These are phyloP conservation scores for Xylariomycetidae sp. DNA, from an alignment of 2,329 filamentous ascomycete genomes.

Conservation along the genomic window DNA sequence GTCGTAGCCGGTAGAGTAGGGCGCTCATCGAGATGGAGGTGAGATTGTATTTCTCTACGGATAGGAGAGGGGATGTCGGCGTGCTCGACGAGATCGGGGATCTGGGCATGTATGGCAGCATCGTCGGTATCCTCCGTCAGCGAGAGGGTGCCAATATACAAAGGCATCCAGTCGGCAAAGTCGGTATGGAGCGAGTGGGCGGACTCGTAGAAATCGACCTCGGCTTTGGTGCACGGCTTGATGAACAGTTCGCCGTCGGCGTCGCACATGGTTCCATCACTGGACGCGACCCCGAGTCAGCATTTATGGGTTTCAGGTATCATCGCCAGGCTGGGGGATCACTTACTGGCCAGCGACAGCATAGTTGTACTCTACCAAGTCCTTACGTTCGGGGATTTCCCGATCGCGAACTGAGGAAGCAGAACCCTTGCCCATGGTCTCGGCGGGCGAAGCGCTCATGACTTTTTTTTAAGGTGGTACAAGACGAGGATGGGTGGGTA, in stretches of 20 bases:
- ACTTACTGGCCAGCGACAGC: constrained; percentile 83
- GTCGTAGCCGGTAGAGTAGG: constrained; percentile 6
- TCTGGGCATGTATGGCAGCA: constrained; percentile 42
- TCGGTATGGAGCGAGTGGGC: constrained; percentile 59
- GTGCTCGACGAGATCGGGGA: constrained; percentile 34
- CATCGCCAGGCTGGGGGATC: constrained; percentile 3
- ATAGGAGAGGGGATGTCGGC: constrained; percentile 36
- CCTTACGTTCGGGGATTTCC: constrained; percentile 49
- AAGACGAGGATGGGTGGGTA: too few relatives aligned
- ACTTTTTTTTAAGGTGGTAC: constrained; percentile 5
- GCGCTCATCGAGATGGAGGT: constrained; percentile 22
- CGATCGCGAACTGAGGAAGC: too few relatives aligned
- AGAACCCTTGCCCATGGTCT: too few relatives aligned
- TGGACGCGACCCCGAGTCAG: constrained; percentile 32
- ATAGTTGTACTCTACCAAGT: constrained; percentile 64
- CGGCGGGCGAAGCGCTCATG: constrained; percentile 16
- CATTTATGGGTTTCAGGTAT: too few relatives aligned
- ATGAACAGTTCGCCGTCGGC: constrained; percentile 79
- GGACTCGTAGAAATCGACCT: constrained; percentile 86
- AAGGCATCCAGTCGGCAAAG: constrained; percentile 76
- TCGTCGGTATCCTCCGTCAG: constrained; percentile 53
- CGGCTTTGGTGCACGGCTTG: constrained; percentile 82
- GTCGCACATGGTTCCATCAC: constrained; percentile 86
- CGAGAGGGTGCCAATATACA: constrained; percentile 72
- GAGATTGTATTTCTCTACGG: constrained; percentile 33